A percentile compares a stretch with the other conserved stretches of the same genome.
These are phyloP conservation scores for Candida gorgasii DNA, from an alignment of 805 yeast species.

Conservation along the genomic window DNA sequence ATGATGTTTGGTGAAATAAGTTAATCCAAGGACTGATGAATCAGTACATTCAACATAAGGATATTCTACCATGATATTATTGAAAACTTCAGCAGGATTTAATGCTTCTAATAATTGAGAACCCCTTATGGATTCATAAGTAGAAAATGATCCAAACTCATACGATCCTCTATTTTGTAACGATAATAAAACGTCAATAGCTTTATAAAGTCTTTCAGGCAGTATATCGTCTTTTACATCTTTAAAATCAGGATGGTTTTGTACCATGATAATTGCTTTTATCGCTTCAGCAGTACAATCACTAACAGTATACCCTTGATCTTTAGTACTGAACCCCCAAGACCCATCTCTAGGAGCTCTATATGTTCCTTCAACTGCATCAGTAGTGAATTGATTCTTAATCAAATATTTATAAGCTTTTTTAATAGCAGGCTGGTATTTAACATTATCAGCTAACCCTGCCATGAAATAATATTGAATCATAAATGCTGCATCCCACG, in stretches of 20 bases:
- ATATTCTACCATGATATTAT: constrained; percentile 97
- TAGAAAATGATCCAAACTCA: constrained; percentile 89
- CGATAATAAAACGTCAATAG: constrained; percentile 71
- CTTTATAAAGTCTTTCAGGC: constrained; percentile 56
- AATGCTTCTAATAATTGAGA: constrained; percentile 71
- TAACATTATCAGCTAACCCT: constrained; percentile 70
- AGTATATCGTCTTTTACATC: constrained; percentile 54
- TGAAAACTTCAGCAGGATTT: constrained; percentile 97
- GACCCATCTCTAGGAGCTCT: constrained; percentile 86
- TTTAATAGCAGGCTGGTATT: constrained; percentile 63
- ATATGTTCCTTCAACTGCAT: constrained; percentile 73
- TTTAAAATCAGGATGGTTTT: constrained; percentile 55
- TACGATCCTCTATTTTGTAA: constrained; percentile 78
- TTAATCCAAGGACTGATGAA: constrained; percentile 86
- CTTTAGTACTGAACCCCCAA: constrained; percentile 95
- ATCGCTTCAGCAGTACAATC: constrained; percentile 97
- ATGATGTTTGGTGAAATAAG: constrained; percentile 68
- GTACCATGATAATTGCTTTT: constrained; percentile 92
- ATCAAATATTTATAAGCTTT: constrained; percentile 70
- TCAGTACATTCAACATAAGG: constrained; percentile 99
- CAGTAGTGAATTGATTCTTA: constrained; percentile 81
- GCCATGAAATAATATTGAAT: constrained; percentile 80
- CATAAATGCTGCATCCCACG: constrained; percentile 94
- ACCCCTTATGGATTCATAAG: constrained; percentile 86
- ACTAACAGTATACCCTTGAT: constrained; percentile 94